These are phyloP conservation scores for Elsinoe fawcettii DNA, from an alignment of 2,329 filamentous ascomycete genomes.

Conservation along the genomic window DNA sequence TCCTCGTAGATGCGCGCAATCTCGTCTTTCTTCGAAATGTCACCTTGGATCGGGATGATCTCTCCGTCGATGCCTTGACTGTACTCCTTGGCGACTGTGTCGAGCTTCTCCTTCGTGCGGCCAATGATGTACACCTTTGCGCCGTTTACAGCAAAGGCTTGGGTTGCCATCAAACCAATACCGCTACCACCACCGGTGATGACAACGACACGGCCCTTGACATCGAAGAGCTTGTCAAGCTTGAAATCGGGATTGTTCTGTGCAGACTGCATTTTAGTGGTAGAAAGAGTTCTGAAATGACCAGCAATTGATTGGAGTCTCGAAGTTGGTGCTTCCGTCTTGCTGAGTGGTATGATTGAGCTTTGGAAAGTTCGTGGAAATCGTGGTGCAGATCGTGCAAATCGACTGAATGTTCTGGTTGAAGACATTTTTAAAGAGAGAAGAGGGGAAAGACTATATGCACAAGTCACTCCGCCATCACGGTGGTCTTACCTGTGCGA, in stretches of 20 bases:
- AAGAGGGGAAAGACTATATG: background rate
- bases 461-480: background rate
- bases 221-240: slow-evolving; percentile 31
- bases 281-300: background rate
- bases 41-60: slow-evolving; percentile 40
- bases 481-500: background rate
- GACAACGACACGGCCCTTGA: slow-evolving; percentile 35
- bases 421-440: background rate
- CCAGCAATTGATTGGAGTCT: background rate
- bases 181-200: slow-evolving; percentile 41
- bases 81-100: slow-evolving; percentile 38
- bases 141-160: slow-evolving; percentile 28
- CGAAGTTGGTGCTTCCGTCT: background rate
- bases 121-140: slow-evolving; percentile 44
- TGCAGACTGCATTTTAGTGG: slow-evolving; percentile 16
- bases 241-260: slow-evolving; percentile 32
- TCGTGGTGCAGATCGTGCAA: background rate
- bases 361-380: background rate
- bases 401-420: background rate
- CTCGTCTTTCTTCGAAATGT: slow-evolving; percentile 38
- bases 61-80: slow-evolving; percentile 38
- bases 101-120: slow-evolving; percentile 41
- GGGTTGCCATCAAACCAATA: slow-evolving; percentile 42
- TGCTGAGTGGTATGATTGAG: background rate
- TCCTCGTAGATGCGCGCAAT: slow-evolving; percentile 37